These are phyloP conservation scores for Pleurotus pulmonarius DNA, from an alignment of 768 basidiomycete species.

Conservation along the genomic window DNA sequence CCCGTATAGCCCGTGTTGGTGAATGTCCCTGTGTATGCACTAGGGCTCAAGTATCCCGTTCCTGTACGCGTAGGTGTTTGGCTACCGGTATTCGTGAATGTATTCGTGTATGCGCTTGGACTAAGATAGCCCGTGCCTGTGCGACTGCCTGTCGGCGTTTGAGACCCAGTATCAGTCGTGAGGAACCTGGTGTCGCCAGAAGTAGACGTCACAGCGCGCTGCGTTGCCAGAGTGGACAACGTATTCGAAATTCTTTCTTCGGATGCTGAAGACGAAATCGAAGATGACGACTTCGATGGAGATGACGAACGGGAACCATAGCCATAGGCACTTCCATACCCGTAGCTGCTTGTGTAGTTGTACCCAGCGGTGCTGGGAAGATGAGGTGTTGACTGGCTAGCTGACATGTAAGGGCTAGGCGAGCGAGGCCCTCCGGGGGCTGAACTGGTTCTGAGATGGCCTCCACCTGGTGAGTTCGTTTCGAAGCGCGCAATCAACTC, in stretches of 20 bases:
- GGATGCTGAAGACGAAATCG: constrained; percentile 32
- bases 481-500: constrained; percentile 78
- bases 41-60: constrained; percentile 30
- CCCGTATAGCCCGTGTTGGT: constrained; percentile 27
- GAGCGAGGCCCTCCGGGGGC: constrained; percentile 36
- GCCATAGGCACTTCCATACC: constrained; percentile 21
- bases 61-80: constrained; percentile 14
- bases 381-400: constrained; percentile 21
- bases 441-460: constrained; percentile 56
- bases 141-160: constrained; percentile 8
- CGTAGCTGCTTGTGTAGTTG: constrained; percentile 23
- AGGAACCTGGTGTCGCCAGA: constrained; percentile 28
- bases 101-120: constrained; percentile 32
- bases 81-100: constrained; percentile 28
- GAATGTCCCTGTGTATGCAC: constrained; percentile 25
- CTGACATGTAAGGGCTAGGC: constrained; percentile 28
- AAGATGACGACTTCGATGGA: constrained; percentile 37
- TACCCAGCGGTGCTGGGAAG: constrained; percentile 26
- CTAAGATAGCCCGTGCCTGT: constrained; percentile 29
- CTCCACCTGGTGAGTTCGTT: constrained; percentile 34
- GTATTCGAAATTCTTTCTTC: constrained; percentile 19
- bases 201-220: constrained; percentile 21
- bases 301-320: constrained; percentile 42
- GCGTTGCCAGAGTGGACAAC: neutral
- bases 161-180: constrained; percentile 8